Base-by-base conservation (phyloP, 2,329 filamentous ascomycete species). In the Pyrenophora seminiperda region DNA sequence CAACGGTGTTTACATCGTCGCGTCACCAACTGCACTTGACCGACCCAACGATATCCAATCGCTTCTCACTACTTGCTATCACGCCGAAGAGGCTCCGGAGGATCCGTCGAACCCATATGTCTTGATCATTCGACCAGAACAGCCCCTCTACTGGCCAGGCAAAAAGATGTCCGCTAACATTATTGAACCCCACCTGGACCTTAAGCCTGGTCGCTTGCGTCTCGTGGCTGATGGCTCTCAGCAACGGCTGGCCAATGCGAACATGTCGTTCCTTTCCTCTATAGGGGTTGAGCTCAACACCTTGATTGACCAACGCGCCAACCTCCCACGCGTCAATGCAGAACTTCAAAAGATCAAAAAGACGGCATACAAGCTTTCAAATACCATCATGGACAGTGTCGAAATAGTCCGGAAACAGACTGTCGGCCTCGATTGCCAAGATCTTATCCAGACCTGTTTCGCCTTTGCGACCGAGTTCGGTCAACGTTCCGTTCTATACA, bases 401-500 rank as follows among this genome's bases (percentile, higher is more conserved):
- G 91, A 96, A 70, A 91, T 90, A 56, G 94, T 99, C 58, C 84
- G 91, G 57, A 86, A 86, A 61, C 93, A 99, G 73, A 91, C 91
- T 1, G 81, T 83, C 49, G 90, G 88, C 7, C 83, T 93, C 58
- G 88, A 94, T 59, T 96, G 93, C 70, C 91, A 96, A 65, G 94
- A 99, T 67, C 83, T 99, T 22, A 94, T 99, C 57, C 94, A 99
- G 73, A 96, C 91, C 4, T 99, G 93, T 75, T 99, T 97, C 72
- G 89, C 95, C 32, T 99, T 97, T 66, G 94, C 94, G n/a, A 97
- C 94, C 0, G 94, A 99, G 71, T 99, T 99, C 61, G 94, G 94
- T 36, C 93, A 97, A 71, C 88, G 94, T 58, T 97, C 93, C 2
- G 83, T 96, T 41, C 85, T 94, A 15, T 95, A 96, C 76, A 94